Percentiles rank a stretch among this genome's conserved stretches.
Evolutionary conservation across 139 green algal species (phyloP).

Genomic region (Auxenochlorella pyrenoidosa): DNA sequence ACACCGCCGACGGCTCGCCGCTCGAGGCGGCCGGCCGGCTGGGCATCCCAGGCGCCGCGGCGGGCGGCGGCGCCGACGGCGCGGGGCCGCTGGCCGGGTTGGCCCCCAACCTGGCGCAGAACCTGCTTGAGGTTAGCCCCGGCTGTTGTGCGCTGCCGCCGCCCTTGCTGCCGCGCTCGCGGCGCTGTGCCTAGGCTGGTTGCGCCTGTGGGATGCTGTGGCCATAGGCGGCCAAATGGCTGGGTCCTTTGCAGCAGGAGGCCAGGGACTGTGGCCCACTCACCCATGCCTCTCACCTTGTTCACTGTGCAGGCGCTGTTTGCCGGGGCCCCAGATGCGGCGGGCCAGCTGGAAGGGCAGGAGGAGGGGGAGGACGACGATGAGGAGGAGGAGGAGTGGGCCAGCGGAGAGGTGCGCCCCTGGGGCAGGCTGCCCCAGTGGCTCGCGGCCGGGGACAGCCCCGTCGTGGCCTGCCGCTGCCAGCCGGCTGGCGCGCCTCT

Average conservation of each 20-base stretch:
- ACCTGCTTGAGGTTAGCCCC: not conserved
- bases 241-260: no score
- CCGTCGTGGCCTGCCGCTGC: no score
- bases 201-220: not conserved
- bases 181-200: no score
- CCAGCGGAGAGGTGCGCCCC: not conserved
- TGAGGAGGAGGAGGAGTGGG: constrained; percentile 23
- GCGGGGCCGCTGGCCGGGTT: not conserved
- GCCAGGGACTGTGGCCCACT: no score
- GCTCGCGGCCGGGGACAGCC: no score
- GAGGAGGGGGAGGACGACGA: constrained; percentile 7
- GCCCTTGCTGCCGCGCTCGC: no score
- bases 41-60: not conserved
- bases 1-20: constrained; percentile 32
- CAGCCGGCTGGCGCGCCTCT: no score
- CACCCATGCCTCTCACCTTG: no score
- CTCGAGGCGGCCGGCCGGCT: not conserved
- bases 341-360: not conserved
- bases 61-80: not conserved
- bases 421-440: no score
- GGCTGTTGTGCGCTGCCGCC: not conserved
- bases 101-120: constrained; percentile 13
- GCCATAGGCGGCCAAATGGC: no score
- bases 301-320: not conserved
- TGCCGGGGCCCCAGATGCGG: not conserved